phyloP scores from a whole-genome alignment of 2,329 filamentous ascomycete species.

The Cercospora canescens region DNA sequence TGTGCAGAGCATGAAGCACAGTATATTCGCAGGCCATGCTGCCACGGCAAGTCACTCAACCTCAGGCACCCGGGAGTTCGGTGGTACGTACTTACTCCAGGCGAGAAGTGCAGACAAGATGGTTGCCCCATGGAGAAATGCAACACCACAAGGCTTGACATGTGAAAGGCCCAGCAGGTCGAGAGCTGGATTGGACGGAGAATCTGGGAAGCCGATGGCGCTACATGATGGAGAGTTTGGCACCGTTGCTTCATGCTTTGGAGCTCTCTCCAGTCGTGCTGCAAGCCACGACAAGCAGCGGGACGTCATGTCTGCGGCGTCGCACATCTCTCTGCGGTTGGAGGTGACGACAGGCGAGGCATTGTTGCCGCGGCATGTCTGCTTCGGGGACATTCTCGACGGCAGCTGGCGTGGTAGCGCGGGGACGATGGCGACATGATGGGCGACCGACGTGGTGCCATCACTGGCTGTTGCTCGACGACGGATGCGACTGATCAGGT shows the following conservation, averaged over 20 bases:
- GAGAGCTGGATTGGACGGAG: constrained; percentile 11
- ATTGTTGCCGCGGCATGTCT: background rate
- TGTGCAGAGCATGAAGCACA: no score
- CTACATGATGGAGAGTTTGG: background rate
- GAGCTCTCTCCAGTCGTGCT: background rate
- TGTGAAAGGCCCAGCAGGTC: background rate
- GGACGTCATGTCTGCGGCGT: constrained; percentile 1
- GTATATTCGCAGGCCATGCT: no score
- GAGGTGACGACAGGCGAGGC: background rate
- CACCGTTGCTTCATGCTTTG: background rate
- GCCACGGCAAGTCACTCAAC: background rate
- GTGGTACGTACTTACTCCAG: background rate
- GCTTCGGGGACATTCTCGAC: background rate
- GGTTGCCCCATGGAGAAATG: background rate
- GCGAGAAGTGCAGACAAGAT: background rate
- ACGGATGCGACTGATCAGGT: background rate
- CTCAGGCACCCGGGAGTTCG: background rate
- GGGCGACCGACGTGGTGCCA: background rate
- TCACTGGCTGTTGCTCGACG: background rate
- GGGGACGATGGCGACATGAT: background rate
- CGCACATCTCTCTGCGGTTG: background rate
- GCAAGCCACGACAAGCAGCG: background rate
- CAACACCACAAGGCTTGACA: background rate
- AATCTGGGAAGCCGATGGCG: constrained; percentile 5
- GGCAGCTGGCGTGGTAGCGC: background rate